Conservation (phyloP, 1,284 basidiomycete species). For the Porphyrellus sp. region DNA sequence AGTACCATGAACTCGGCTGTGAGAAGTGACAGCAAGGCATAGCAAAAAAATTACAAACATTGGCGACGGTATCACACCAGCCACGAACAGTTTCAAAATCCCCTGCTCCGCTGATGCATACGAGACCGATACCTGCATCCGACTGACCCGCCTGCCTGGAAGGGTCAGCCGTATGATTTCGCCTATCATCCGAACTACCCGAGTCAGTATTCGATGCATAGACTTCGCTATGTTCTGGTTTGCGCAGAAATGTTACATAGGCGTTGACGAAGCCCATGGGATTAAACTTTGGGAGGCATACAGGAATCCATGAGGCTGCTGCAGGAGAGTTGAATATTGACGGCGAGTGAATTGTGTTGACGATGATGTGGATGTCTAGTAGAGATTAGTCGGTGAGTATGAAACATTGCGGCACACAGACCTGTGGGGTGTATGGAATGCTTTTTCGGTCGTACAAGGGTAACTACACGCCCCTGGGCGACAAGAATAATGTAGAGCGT, state of each 20-base stretch:
- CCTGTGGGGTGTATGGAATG: constrained; percentile 95
- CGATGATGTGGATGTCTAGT: constrained; percentile 80
- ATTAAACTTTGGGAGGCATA: constrained; percentile 96
- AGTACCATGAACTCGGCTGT: background rate
- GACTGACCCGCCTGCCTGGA: constrained; percentile 4
- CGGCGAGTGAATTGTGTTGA: constrained; percentile 75
- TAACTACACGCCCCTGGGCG: constrained; percentile 77
- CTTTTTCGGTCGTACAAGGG: constrained; percentile 84
- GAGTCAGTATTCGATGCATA: constrained; percentile 29
- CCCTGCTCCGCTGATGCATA: constrained; percentile 65
- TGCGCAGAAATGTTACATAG: constrained; percentile 74
- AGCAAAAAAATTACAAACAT: constrained; percentile 42
- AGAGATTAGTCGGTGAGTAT: constrained; percentile 1
- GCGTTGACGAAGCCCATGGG: constrained; percentile 89
- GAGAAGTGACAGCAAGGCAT: background rate
- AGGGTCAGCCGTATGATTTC: background rate
- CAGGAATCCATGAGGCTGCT: constrained; percentile 87
- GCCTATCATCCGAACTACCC: background rate
- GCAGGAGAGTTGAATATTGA: constrained; percentile 70
- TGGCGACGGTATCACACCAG: constrained; percentile 68
- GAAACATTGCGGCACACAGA: constrained; percentile 32
- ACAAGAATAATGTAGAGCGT: constrained; percentile 88
- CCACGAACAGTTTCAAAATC: constrained; percentile 67
- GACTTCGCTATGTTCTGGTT: constrained; percentile 23
- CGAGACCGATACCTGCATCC: constrained; percentile 50